Conservation (phyloP, 1,284 basidiomycete species). For the Athelia psychrophila region DNA sequence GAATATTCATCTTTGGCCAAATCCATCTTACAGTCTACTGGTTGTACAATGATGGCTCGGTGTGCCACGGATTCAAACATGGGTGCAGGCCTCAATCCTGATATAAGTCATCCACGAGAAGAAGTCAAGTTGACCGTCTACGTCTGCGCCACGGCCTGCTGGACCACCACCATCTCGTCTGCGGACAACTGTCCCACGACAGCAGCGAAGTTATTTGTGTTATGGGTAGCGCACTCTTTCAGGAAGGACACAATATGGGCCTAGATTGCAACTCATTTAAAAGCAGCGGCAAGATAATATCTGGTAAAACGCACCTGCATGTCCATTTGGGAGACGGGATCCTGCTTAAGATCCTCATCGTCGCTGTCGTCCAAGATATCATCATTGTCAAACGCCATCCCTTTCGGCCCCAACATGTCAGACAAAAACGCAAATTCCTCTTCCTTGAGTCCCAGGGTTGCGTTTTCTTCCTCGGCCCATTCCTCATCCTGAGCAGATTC, state of each 20-base stretch:
- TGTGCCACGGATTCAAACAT: too few relatives aligned
- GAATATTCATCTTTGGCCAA: too few relatives aligned
- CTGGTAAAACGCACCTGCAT: constrained; percentile 62
- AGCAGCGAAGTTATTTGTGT: constrained; percentile 63
- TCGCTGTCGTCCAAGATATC: constrained; percentile 66
- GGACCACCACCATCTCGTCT: constrained; percentile 69
- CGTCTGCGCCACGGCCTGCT: constrained; percentile 34
- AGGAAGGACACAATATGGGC: constrained; percentile 68
- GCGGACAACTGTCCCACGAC: constrained; percentile 64
- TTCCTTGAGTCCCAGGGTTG: constrained; percentile 50
- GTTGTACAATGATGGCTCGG: too few relatives aligned
- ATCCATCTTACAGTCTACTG: too few relatives aligned
- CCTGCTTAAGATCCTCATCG: constrained; percentile 85
- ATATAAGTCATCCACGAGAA: background rate
- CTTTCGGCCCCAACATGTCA: constrained; percentile 67
- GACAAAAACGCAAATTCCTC: constrained; percentile 69
- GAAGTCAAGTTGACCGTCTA: background rate
- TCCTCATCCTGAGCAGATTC: constrained; percentile 65
- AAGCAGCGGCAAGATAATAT: background rate
- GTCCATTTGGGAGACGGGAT: constrained; percentile 87
- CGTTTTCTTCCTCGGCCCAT: constrained; percentile 80
- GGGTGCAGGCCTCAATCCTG: too few relatives aligned
- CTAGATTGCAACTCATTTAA: constrained; percentile 31
- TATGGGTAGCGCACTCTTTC: constrained; percentile 62
- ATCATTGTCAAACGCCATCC: constrained; percentile 69